These are phyloP conservation scores for Echites panduratus DNA, from an alignment of 257 asterid genomes.

Conservation along the genomic window DNA sequence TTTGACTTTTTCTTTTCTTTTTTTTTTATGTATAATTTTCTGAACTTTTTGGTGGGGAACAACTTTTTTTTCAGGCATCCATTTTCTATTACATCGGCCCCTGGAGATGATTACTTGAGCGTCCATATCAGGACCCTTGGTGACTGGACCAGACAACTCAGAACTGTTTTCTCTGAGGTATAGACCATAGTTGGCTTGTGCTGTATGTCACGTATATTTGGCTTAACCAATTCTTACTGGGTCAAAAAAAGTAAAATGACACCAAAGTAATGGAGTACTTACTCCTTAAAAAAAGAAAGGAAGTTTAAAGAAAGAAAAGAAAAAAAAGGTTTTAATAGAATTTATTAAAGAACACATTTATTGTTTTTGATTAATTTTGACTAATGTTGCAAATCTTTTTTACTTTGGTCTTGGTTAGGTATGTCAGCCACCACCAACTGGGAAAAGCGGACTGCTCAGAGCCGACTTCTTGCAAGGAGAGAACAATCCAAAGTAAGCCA, in stretches of 20 bases:
- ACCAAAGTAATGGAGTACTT: too few species aligned
- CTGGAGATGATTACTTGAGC: slow-evolving; percentile 73
- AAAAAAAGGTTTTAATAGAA: too few species aligned
- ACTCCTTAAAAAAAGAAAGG: background rate
- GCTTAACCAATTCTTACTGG: background rate
- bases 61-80: slow-evolving; percentile 65
- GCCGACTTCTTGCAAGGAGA: slow-evolving; percentile 63
- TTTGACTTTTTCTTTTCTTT: too few species aligned
- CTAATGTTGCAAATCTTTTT: slow-evolving; percentile 8
- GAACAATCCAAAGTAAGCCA: slow-evolving; percentile 60
- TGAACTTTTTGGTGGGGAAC: slow-evolving; percentile 7
- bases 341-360: background rate
- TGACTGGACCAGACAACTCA: slow-evolving; percentile 86
- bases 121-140: slow-evolving; percentile 78
- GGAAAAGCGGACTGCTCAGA: slow-evolving; percentile 85
- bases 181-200: background rate
- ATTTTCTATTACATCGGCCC: slow-evolving; percentile 82
- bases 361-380: slow-evolving; percentile 4
- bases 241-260: background rate
- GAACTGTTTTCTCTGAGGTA: slow-evolving; percentile 65
- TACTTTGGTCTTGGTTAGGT: slow-evolving; percentile 33
- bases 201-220: background rate
- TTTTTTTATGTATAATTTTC: background rate
- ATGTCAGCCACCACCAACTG: slow-evolving; percentile 78
- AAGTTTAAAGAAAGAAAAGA: too few species aligned